Evolutionary conservation across 371 early-diverging fungal species (phyloP), one percentile per base, ranked within the genome.

Genomic region (Lichtheimia corymbifera): DNA sequence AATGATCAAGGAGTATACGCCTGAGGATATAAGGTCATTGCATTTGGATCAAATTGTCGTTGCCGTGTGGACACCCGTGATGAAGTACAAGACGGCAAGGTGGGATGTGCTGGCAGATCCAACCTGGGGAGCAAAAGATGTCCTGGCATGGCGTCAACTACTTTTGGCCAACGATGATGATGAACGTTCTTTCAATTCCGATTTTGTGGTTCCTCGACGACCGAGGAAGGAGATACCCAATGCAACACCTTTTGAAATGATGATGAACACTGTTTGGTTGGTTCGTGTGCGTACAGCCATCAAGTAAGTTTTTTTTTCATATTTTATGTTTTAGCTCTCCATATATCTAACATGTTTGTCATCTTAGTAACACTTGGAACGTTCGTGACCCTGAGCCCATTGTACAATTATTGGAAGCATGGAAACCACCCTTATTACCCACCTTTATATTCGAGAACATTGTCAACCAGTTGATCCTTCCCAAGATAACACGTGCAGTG

Each of bases 191-290:
- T 14, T 22, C 50, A 49, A 45, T 27, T 53, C 20, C 35, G 53
- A 52, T 27, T 44, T 14, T 14, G 15, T 41, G 40, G 45, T 25
- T n/a, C 40, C 28, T 53, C 17, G 55, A 53, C 58, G 50, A 9
- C 47, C 24, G 40, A 59, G 56, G 52, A 67, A 53, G 51, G 58
- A 55, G 53, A 53, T 22, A 58, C 22, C 57, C 43, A 27, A 58
- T 5, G 89, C 90, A 83, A 91, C 92, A n/a, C 88, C 91, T 0
- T 94, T 83, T 65, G 94, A 94, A 63, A 80, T 79, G 25, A 82
- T 94, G 83, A 68, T 94, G 72, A 90, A 87, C 66, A 82, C 80
- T 15, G 63, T 88, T 20, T 93, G 93, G 93, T 80, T 94, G 14
- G 88, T 90, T 0, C 87, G 84, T 64, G 84, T 93, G 13, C 77